phyloP scores from a whole-genome alignment of 1,139 yeast species.

The Hanseniaspora uvarum region DNA sequence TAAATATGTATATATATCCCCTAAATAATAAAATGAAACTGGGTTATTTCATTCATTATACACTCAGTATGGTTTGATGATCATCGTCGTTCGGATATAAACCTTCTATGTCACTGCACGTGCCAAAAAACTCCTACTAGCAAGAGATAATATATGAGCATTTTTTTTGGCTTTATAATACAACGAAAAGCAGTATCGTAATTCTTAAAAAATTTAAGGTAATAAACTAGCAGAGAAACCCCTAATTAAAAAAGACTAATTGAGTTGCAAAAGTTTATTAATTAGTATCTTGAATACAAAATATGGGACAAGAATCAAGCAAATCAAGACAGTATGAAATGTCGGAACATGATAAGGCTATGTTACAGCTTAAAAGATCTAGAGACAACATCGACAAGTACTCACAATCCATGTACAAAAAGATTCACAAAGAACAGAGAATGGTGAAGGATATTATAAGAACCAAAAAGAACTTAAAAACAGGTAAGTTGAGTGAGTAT shows the following conservation, averaged over 20 bases:
- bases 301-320: constrained; percentile 17
- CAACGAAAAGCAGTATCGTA: no score
- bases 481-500: constrained; percentile 33
- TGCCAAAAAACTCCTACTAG: not conserved
- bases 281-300: no score
- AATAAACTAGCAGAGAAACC: no score
- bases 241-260: no score
- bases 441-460: constrained; percentile 28
- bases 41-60: no score
- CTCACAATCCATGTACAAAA: constrained; percentile 48
- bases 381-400: constrained; percentile 74
- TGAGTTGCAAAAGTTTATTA: no score
- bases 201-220: no score
- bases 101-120: not conserved
- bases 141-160: no score
- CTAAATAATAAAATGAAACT: no score
- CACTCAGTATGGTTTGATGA: no score
- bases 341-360: constrained; percentile 49
- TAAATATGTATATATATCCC: no score
- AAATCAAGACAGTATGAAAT: constrained; percentile 10
- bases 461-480: constrained; percentile 21
- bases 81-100: not conserved
- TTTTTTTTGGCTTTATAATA: no score
- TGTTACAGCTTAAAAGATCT: constrained; percentile 75
- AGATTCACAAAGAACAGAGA: constrained; percentile 36